Conservation (phyloP, 2,329 filamentous ascomycete species). For the Beauveria asiatica region DNA sequence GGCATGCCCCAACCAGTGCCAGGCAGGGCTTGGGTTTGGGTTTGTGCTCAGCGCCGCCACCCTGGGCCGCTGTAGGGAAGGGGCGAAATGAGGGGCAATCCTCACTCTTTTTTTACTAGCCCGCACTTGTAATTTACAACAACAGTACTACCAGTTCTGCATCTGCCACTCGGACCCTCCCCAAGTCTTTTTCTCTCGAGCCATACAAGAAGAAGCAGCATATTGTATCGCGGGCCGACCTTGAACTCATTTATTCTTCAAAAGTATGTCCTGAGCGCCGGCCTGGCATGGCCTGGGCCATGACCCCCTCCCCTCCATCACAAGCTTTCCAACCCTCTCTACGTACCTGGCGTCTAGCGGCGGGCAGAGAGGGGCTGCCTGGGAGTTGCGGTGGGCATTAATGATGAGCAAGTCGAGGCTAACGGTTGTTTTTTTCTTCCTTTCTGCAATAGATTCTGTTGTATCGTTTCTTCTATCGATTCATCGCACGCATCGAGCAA, state of each 20-base stretch:
- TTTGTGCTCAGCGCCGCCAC: slow-evolving; percentile 3
- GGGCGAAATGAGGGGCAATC: slow-evolving; percentile 12
- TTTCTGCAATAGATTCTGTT: slow-evolving; percentile 1
- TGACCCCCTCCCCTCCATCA: not conserved
- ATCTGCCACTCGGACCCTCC: slow-evolving; percentile 1
- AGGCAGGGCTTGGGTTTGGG: slow-evolving; percentile 5
- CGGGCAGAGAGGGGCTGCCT: not conserved
- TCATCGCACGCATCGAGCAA: slow-evolving; percentile 18
- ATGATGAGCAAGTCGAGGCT: slow-evolving; percentile 1
- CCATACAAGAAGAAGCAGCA: not conserved
- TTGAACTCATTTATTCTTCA: not conserved
- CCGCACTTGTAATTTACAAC: slow-evolving; percentile 12
- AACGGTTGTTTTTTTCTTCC: not conserved
- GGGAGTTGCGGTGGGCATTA: slow-evolving; percentile 11
- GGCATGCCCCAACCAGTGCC: not conserved
- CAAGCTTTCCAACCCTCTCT: slow-evolving; percentile 6
- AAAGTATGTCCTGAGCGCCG: not conserved
- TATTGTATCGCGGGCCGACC: not conserved
- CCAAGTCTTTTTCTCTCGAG: not conserved
- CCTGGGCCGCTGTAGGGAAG: not conserved
- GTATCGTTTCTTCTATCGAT: not conserved
- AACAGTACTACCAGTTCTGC: slow-evolving; percentile 9
- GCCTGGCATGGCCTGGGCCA: not conserved
- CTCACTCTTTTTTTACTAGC: slow-evolving; percentile 9
- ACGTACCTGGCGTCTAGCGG: too few relatives aligned